These are phyloP conservation scores for Pseudogymnoascus sp. DNA, from an alignment of 2,329 filamentous ascomycete genomes.

Conservation along the genomic window DNA sequence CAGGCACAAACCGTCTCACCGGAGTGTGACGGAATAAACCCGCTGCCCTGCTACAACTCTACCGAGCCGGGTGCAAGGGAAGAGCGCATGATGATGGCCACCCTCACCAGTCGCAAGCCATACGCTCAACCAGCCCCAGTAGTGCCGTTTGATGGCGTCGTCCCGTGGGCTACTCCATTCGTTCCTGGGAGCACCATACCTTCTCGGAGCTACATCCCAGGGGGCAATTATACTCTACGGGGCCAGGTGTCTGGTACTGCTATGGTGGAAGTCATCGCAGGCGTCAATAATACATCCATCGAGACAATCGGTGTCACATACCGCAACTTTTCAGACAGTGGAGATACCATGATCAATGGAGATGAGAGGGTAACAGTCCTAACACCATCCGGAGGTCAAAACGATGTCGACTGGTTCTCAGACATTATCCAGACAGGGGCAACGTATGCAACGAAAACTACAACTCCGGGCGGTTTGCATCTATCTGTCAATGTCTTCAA, in stretches of 20 bases:
- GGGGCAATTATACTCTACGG: not conserved
- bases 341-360: conserved; percentile 27
- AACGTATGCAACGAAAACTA: conserved; percentile 30
- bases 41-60: conserved; percentile 33
- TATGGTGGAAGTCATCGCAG: not conserved
- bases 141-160: conserved; percentile 22
- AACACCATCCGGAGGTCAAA: conserved; percentile 19
- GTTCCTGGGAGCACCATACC: conserved; percentile 15
- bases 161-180: conserved; percentile 31
- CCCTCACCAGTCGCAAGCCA: conserved; percentile 28
- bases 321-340: conserved; percentile 31
- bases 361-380: conserved; percentile 28
- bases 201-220: not conserved
- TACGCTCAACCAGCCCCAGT: conserved; percentile 16
- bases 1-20: conserved; percentile 32
- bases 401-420: conserved; percentile 32
- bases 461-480: conserved; percentile 32
- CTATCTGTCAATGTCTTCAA: conserved; percentile 31
- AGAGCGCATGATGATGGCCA: conserved; percentile 36
- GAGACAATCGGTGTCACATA: conserved; percentile 29
- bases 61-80: conserved; percentile 32
- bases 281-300: not conserved
- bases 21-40: conserved; percentile 36
- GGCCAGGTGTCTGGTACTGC: not conserved
- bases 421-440: conserved; percentile 30